phyloP scores from a whole-genome alignment of 345 rosid genomes.

The Moringa oleifera region DNA sequence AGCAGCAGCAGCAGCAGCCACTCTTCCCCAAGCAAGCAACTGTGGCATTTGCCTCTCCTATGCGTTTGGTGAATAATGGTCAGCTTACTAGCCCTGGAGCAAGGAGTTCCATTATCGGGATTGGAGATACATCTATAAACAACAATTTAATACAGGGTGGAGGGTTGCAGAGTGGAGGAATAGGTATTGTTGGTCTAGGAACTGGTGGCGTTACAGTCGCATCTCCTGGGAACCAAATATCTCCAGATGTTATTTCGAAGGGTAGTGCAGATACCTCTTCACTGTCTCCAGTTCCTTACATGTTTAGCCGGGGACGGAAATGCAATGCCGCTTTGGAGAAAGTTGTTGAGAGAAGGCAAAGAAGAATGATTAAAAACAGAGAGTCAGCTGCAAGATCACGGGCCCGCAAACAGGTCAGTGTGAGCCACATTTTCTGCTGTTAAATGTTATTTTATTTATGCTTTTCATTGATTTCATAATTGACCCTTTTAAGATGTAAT shows the following conservation, averaged over 20 bases:
- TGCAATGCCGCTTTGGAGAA: constrained; percentile 61
- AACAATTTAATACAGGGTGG: constrained; percentile 32
- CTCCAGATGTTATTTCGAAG: constrained; percentile 47
- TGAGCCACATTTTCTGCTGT: background rate
- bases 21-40: constrained; percentile 66
- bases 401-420: constrained; percentile 93
- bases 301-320: constrained; percentile 70
- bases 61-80: constrained; percentile 29
- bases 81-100: constrained; percentile 41
- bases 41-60: constrained; percentile 48
- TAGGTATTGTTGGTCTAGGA: constrained; percentile 32
- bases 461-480: background rate
- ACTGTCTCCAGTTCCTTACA: constrained; percentile 75
- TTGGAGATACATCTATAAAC: constrained; percentile 36
- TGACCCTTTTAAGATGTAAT: background rate
- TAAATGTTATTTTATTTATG: too few species aligned
- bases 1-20: constrained; percentile 39
- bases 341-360: constrained; percentile 92
- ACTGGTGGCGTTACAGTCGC: constrained; percentile 32
- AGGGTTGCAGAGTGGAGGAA: constrained; percentile 42
- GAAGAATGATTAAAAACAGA: constrained; percentile 96
- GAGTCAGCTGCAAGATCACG: constrained; percentile 98
- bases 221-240: constrained; percentile 60
- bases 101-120: constrained; percentile 33
- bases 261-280: constrained; percentile 56